phyloP scores from a whole-genome alignment of 371 early-diverging fungal species.

The Syncephalastrum racemosum region DNA sequence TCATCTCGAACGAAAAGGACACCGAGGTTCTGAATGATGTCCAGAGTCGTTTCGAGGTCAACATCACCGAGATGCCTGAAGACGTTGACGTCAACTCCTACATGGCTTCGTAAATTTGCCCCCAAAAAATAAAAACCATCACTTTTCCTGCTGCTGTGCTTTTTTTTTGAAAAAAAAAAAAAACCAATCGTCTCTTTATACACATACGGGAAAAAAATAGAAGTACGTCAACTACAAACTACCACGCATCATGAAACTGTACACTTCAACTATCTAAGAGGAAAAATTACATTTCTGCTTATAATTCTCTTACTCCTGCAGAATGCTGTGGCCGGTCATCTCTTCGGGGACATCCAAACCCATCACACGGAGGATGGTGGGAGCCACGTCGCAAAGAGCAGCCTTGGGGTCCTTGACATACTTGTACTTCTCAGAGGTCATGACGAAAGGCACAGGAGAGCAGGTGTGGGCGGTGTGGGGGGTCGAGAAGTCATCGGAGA shows the following conservation, averaged over 20 bases:
- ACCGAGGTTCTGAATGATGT: slow-evolving; percentile 81
- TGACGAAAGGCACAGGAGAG: slow-evolving; percentile 92
- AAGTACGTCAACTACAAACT: slow-evolving; percentile 4
- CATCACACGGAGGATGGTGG: slow-evolving; percentile 95
- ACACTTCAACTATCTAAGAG: slow-evolving; percentile 6
- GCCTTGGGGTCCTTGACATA: slow-evolving; percentile 58
- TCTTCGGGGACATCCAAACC: slow-evolving; percentile 91
- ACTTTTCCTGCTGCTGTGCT: too few species aligned
- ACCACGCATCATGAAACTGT: slow-evolving; percentile 5
- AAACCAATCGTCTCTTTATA: neutral
- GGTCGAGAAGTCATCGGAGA: slow-evolving; percentile 76
- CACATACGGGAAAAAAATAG: slow-evolving; percentile 2
- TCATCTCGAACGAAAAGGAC: slow-evolving; percentile 92
- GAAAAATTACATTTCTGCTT: neutral
- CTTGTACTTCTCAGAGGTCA: slow-evolving; percentile 64
- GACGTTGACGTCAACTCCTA: slow-evolving; percentile 82
- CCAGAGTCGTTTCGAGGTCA: slow-evolving; percentile 95
- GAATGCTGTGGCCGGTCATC: slow-evolving; percentile 88
- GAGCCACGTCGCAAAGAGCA: slow-evolving; percentile 98
- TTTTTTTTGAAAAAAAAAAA: too few species aligned
- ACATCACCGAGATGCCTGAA: slow-evolving; percentile 87
- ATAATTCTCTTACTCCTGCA: slow-evolving; percentile 22
- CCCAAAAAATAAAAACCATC: too few species aligned
- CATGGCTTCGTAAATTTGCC: slow-evolving; percentile 27
- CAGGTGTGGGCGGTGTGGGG: slow-evolving; percentile 98